Evolutionary conservation across 768 basidiomycete species (phyloP).

Genomic region (Boletus rex-veris): DNA sequence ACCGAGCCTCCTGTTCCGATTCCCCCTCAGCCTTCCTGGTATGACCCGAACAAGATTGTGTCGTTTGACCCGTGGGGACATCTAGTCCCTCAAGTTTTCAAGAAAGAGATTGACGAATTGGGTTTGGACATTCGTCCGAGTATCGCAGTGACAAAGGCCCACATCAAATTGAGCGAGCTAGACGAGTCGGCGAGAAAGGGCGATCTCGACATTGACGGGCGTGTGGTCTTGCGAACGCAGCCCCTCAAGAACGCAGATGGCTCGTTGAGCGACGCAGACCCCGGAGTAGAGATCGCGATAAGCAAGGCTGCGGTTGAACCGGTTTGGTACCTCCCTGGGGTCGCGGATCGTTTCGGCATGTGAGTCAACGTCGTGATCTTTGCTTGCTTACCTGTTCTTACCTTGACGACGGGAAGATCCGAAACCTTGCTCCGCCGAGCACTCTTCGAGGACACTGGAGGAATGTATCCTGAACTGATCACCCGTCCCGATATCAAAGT

Average conservation of each 20-base stretch:
- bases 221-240: slow-evolving; percentile 68
- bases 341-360: slow-evolving; percentile 94
- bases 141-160: slow-evolving; percentile 89
- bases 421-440: slow-evolving; percentile 85
- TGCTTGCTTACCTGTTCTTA: neutral
- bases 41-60: slow-evolving; percentile 75
- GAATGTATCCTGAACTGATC: slow-evolving; percentile 94
- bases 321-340: slow-evolving; percentile 92
- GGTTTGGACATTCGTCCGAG: slow-evolving; percentile 88
- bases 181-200: slow-evolving; percentile 78
- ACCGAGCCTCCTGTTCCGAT: slow-evolving; percentile 85
- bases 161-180: slow-evolving; percentile 92
- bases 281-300: slow-evolving; percentile 85
- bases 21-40: slow-evolving; percentile 76
- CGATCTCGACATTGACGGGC: slow-evolving; percentile 73
- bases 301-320: slow-evolving; percentile 96
- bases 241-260: slow-evolving; percentile 66
- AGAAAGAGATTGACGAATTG: slow-evolving; percentile 52
- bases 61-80: slow-evolving; percentile 95
- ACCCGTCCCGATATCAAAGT: slow-evolving; percentile 94
- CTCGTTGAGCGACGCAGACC: slow-evolving; percentile 48
- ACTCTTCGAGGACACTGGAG: slow-evolving; percentile 93
- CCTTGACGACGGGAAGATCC: slow-evolving; percentile 43
- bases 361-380: slow-evolving; percentile 35
- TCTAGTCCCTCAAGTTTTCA: slow-evolving; percentile 71